Evolutionary conservation across 257 asterid genomes (phyloP).

Genomic region (Ajuga chamaepitys): DNA sequence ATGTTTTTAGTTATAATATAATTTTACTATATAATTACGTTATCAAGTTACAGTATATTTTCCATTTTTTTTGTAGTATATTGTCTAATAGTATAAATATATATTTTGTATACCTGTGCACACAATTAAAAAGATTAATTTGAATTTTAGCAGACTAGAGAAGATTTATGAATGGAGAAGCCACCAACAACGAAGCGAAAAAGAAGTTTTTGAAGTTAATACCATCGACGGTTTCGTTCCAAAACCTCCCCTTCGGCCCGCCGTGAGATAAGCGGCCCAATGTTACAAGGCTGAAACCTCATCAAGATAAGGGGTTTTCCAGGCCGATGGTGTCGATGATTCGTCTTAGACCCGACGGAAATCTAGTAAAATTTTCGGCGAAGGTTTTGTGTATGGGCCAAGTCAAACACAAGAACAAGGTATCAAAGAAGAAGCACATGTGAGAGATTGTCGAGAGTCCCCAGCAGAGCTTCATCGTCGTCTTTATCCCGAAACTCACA

Average conservation of each 20-base stretch:
- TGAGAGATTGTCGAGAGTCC: no score
- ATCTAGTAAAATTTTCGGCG: constrained; percentile 35
- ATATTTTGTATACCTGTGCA: background rate
- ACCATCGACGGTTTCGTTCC: constrained; percentile 32
- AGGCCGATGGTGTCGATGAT: constrained; percentile 45
- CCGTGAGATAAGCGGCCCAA: constrained; percentile 25
- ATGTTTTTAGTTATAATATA: no score
- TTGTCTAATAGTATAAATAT: no score
- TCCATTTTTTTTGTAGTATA: no score
- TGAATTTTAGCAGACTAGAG: no score
- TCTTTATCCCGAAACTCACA: constrained; percentile 1
- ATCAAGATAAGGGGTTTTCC: constrained; percentile 22
- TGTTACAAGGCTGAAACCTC: constrained; percentile 3
- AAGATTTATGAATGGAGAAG: constrained; percentile 33
- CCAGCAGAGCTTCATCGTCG: constrained; percentile 26
- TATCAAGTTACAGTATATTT: no score
- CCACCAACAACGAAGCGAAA: constrained; percentile 21
- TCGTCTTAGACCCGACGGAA: constrained; percentile 35
- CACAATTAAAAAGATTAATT: background rate
- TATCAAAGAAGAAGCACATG: constrained; percentile 2
- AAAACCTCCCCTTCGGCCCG: constrained; percentile 37
- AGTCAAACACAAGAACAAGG: constrained; percentile 26
- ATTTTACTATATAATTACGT: no score
- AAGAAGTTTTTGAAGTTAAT: constrained; percentile 24
- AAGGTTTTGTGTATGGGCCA: constrained; percentile 60